Evolutionary conservation across 2,329 filamentous ascomycete species (phyloP).

Genomic region (Rhinocladiella mackenziei): DNA sequence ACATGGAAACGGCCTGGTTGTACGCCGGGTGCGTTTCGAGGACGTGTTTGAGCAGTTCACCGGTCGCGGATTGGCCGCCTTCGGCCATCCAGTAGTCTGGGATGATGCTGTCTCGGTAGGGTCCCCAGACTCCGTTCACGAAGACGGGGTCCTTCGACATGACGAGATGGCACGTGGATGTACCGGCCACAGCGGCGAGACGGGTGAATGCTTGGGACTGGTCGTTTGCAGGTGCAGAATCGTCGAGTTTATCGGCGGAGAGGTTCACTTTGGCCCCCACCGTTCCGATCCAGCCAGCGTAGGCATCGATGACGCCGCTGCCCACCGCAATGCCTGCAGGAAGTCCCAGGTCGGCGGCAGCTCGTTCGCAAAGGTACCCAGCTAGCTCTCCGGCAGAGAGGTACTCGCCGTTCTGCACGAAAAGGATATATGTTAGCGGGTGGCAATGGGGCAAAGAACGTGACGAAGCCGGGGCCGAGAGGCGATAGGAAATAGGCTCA

Average conservation of each 20-base stretch:
- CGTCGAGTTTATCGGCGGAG: slow-evolving; percentile 62
- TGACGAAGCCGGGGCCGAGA: not conserved
- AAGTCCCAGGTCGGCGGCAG: slow-evolving; percentile 77
- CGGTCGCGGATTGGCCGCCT: slow-evolving; percentile 92
- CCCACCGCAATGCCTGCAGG: slow-evolving; percentile 85
- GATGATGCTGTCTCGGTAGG: slow-evolving; percentile 89
- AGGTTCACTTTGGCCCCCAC: slow-evolving; percentile 94
- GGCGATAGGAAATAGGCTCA: slow-evolving; percentile 54
- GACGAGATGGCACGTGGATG: slow-evolving; percentile 93
- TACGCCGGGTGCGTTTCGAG: slow-evolving; percentile 93
- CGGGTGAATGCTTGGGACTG: slow-evolving; percentile 89
- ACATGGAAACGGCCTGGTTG: slow-evolving; percentile 71
- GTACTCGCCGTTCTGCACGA: slow-evolving; percentile 76
- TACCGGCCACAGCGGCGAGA: slow-evolving; percentile 89
- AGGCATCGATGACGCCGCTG: slow-evolving; percentile 95
- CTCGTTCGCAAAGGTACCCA: slow-evolving; percentile 76
- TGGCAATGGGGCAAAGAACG: not conserved
- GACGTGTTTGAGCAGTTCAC: slow-evolving; percentile 88
- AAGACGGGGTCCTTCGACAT: slow-evolving; percentile 94
- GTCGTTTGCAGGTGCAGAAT: slow-evolving; percentile 70
- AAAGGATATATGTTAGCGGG: slow-evolving; percentile 3
- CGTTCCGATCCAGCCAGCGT: slow-evolving; percentile 97
- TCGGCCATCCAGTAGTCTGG: slow-evolving; percentile 96
- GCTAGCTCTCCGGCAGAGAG: slow-evolving; percentile 88
- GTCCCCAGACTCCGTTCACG: slow-evolving; percentile 93